A percentile compares a stretch with the other conserved stretches of the same genome.
Evolutionary conservation across 352 stramenopile species (phyloP).

Genomic region (Globisporangium paddicum): DNA sequence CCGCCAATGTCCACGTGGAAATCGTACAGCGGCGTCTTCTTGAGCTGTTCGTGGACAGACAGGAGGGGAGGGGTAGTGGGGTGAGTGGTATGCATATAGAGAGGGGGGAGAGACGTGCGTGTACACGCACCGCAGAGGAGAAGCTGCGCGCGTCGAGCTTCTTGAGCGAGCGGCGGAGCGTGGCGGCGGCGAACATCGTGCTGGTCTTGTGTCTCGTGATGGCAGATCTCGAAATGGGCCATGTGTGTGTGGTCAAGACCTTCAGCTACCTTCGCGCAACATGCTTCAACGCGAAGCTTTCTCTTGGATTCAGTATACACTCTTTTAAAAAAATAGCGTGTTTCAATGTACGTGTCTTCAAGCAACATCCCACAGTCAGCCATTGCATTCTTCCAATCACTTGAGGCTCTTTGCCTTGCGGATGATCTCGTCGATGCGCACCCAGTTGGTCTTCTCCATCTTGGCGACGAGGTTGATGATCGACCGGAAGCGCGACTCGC

Average conservation of each 20-base stretch:
- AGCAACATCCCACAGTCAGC: not conserved
- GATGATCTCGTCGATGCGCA: conserved; percentile 63
- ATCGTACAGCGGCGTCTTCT: conserved; percentile 78
- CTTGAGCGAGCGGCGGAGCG: conserved; percentile 15
- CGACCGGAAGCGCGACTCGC: conserved; percentile 64
- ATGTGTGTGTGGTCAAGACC: not conserved
- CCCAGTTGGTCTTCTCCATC: conserved; percentile 63
- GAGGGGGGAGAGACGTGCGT: not conserved
- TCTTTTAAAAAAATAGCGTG: not conserved
- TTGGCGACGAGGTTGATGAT: conserved; percentile 59
- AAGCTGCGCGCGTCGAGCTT: conserved; percentile 10
- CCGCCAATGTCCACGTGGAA: conserved; percentile 68
- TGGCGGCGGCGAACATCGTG: conserved; percentile 35
- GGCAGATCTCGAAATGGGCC: conserved; percentile 3
- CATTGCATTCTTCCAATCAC: conserved; percentile 2
- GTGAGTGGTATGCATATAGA: not conserved
- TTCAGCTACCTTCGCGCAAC: not conserved
- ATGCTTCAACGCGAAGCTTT: not conserved
- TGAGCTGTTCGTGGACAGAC: conserved; percentile 31
- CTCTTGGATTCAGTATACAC: too few relatives aligned
- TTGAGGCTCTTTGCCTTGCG: conserved; percentile 64
- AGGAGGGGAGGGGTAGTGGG: not conserved
- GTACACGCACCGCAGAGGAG: conserved; percentile 6
- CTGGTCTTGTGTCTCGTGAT: conserved; percentile 10
- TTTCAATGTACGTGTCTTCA: not conserved